Conservation (phyloP, 176 grass and related monocot genomes). For the Hsuehochloa calcarea region DNA sequence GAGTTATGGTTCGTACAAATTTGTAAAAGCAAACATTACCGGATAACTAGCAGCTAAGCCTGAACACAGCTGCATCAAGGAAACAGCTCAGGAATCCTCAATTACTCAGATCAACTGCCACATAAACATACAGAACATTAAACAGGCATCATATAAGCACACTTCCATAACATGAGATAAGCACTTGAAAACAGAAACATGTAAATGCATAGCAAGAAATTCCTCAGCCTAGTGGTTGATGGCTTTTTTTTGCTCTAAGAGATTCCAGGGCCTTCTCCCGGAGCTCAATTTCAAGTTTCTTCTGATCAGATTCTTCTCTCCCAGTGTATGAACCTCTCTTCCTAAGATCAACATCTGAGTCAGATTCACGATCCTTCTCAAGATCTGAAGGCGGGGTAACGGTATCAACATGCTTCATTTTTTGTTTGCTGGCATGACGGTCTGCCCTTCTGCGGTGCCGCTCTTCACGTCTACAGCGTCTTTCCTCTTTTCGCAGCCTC, state of each 20-base stretch:
- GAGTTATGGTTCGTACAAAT: conserved; percentile 40
- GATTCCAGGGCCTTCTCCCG: conserved; percentile 81
- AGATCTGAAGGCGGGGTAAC: conserved; percentile 41
- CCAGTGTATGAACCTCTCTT: conserved; percentile 41
- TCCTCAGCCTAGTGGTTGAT: conserved; percentile 51
- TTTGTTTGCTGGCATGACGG: conserved; percentile 49
- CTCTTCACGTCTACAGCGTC: conserved; percentile 64
- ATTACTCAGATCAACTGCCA: conserved; percentile 63
- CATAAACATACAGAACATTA: conserved; percentile 64
- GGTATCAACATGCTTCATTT: conserved; percentile 39
- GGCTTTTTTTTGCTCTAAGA: conserved; percentile 66
- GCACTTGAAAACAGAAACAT: conserved; percentile 34
- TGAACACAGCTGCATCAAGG: conserved; percentile 57
- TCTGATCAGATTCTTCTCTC: conserved; percentile 56
- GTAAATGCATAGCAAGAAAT: conserved; percentile 32
- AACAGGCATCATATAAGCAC: conserved; percentile 51
- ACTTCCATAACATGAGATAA: conserved; percentile 50
- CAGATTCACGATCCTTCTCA: conserved; percentile 42
- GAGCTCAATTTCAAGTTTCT: conserved; percentile 84
- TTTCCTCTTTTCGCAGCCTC: conserved; percentile 80
- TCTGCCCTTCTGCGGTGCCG: conserved; percentile 59
- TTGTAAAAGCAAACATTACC: conserved; percentile 63
- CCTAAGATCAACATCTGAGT: conserved; percentile 45
- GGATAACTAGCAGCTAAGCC: conserved; percentile 59
- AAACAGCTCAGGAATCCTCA: conserved; percentile 62